A percentile compares a stretch with the other conserved stretches of the same genome.
phyloP scores from a whole-genome alignment of 768 basidiomycete species.

The Trametes meyenii region DNA sequence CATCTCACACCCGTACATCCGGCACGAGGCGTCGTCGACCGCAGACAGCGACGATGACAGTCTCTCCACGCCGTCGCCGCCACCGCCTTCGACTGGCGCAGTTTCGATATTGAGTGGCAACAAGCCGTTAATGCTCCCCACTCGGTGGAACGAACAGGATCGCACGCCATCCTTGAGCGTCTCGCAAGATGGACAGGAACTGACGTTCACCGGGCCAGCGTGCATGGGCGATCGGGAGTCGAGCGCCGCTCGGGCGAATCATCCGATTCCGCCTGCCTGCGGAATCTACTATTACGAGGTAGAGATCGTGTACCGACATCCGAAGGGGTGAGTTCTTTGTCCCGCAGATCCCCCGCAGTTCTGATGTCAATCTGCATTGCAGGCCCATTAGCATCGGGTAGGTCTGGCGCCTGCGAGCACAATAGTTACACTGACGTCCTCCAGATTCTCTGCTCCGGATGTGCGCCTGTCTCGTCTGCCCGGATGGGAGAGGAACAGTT shows the following conservation, averaged over 20 bases:
- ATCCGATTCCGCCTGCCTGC: conserved; percentile 79
- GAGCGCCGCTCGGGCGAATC: conserved; percentile 68
- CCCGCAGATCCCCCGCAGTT: not conserved
- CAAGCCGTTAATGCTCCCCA: conserved; percentile 61
- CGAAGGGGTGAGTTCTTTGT: conserved; percentile 64
- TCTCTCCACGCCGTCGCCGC: conserved; percentile 46
- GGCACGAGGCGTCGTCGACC: conserved; percentile 31
- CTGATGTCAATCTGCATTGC: conserved; percentile 4
- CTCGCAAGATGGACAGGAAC: conserved; percentile 70
- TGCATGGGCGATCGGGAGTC: conserved; percentile 77
- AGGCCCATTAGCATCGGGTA: conserved; percentile 86
- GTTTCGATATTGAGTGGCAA: conserved; percentile 24
- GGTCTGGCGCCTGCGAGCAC: conserved; percentile 27
- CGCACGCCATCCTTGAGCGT: conserved; percentile 62
- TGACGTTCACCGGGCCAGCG: conserved; percentile 62
- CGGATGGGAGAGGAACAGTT: conserved; percentile 83
- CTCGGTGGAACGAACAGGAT: conserved; percentile 77
- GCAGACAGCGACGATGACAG: conserved; percentile 72
- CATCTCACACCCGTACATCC: conserved; percentile 31
- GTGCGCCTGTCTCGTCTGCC: conserved; percentile 77
- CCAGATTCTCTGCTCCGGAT: conserved; percentile 66
- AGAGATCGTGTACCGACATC: conserved; percentile 76
- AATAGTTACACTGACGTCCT: conserved; percentile 4
- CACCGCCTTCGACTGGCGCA: conserved; percentile 22
- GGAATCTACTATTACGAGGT: conserved; percentile 97